These are phyloP conservation scores for Blechomonas ayalai DNA, from an alignment of 208 protist species.

Conservation along the genomic window DNA sequence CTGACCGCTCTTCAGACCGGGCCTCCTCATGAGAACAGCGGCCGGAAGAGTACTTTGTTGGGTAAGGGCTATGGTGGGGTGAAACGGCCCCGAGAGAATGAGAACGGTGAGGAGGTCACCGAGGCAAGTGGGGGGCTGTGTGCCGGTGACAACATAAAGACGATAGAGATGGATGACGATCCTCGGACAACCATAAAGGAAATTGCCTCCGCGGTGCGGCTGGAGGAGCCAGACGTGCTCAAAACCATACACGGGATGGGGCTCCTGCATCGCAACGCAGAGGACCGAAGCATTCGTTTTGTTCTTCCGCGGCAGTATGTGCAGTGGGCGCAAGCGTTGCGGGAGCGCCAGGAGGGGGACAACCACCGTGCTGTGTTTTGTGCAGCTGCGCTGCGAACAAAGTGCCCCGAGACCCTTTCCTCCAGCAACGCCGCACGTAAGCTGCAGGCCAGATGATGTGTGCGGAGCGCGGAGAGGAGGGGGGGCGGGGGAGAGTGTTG, in stretches of 20 bases:
- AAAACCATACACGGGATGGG: slow-evolving; percentile 61
- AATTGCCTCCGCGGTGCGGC: slow-evolving; percentile 44
- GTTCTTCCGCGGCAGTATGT: slow-evolving; percentile 59
- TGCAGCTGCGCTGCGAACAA: slow-evolving; percentile 14
- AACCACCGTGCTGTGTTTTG: slow-evolving; percentile 32
- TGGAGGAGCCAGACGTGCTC: slow-evolving; percentile 79
- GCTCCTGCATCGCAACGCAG: slow-evolving; percentile 66
- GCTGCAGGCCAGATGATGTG: no score
- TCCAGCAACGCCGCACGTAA: no score
- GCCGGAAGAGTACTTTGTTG: no score
- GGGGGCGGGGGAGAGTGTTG: no score
- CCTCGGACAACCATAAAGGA: slow-evolving; percentile 20
- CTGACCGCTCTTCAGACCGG: no score
- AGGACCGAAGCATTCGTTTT: slow-evolving; percentile 48
- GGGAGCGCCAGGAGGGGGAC: slow-evolving; percentile 16
- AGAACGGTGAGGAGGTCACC: neutral
- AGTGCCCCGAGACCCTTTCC: no score
- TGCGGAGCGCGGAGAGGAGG: no score
- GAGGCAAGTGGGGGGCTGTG: no score
- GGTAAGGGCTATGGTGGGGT: no score
- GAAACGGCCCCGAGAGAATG: neutral
- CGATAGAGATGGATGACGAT: neutral
- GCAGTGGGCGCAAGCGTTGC: slow-evolving; percentile 17
- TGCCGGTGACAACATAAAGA: neutral
- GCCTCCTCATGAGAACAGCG: no score